Evolutionary conservation across 2,329 filamentous ascomycete genomes (phyloP).

Genomic region (Sporothrix protearum): DNA sequence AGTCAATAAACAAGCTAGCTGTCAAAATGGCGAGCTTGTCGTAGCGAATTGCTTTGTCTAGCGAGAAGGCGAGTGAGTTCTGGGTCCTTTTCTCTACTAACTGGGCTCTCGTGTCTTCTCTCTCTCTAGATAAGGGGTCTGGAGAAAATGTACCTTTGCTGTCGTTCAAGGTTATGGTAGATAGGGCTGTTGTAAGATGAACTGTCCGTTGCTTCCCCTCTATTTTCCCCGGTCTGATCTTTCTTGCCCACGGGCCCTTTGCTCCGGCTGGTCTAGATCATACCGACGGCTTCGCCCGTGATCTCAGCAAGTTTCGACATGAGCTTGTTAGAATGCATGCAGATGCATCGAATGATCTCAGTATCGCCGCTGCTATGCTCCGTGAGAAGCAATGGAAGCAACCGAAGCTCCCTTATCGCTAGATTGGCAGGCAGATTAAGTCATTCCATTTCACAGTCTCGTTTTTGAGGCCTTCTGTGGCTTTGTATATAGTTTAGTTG

Average conservation of each 20-base stretch:
- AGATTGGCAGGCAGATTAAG: too few species aligned
- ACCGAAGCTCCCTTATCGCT: too few species aligned
- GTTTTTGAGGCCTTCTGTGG: too few species aligned
- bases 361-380: too few species aligned
- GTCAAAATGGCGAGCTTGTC: not conserved
- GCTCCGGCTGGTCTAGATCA: not conserved
- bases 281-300: not conserved
- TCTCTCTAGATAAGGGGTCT: not conserved
- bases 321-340: not conserved
- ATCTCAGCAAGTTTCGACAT: not conserved
- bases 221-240: not conserved
- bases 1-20: not conserved
- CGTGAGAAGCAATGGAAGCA: too few species aligned
- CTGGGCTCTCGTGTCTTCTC: not conserved
- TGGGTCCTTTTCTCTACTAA: not conserved
- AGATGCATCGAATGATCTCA: not conserved
- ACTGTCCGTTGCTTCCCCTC: not conserved
- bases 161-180: not conserved
- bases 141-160: not conserved
- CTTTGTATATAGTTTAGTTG: too few species aligned
- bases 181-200: not conserved
- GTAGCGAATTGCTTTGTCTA: conserved; percentile 13
- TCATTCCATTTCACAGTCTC: too few species aligned
- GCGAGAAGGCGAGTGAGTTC: conserved; percentile 3
- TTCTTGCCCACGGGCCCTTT: not conserved